Evolutionary conservation across 1,139 yeast genomes (phyloP).

Genomic region (Wickerhamiella pararugosa): DNA sequence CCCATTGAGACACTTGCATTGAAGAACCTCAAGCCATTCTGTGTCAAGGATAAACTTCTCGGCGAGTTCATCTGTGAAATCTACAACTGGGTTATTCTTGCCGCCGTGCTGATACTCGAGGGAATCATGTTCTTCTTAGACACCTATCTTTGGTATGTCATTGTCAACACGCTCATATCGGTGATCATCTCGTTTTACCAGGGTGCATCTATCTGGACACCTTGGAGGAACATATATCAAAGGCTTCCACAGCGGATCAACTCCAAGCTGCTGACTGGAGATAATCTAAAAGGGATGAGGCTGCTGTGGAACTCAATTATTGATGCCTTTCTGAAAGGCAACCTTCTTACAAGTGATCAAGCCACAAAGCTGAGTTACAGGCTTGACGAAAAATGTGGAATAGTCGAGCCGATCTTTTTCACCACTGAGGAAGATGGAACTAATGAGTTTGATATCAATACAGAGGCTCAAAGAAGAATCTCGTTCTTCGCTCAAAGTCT

Average conservation of each 20-base stretch:
- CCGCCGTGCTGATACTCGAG: slow-evolving; percentile 47
- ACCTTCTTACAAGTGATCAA: slow-evolving; percentile 38
- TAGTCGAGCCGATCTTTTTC: slow-evolving; percentile 14
- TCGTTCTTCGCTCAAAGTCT: slow-evolving; percentile 81
- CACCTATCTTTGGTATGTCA: slow-evolving; percentile 78
- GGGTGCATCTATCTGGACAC: slow-evolving; percentile 72
- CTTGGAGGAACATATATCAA: slow-evolving; percentile 72
- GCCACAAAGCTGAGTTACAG: slow-evolving; percentile 41
- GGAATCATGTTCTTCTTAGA: slow-evolving; percentile 65
- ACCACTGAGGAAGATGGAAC: slow-evolving; percentile 19
- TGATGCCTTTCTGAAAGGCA: slow-evolving; percentile 63
- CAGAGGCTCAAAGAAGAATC: slow-evolving; percentile 65
- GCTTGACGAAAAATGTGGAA: background rate
- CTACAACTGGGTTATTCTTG: slow-evolving; percentile 45
- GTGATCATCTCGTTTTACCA: slow-evolving; percentile 50
- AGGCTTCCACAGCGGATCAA: slow-evolving; percentile 60
- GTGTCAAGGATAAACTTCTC: slow-evolving; percentile 42
- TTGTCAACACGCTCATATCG: slow-evolving; percentile 65
- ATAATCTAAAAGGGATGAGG: slow-evolving; percentile 26
- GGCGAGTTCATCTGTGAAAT: slow-evolving; percentile 39
- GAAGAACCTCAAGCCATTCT: slow-evolving; percentile 39
- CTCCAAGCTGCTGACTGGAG: slow-evolving; percentile 44
- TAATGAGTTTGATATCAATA: slow-evolving; percentile 15
- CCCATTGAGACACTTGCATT: slow-evolving; percentile 55
- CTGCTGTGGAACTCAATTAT: slow-evolving; percentile 64